These are phyloP conservation scores for Erodium chrysanthum DNA, from an alignment of 441 rosid genomes.

Conservation along the genomic window DNA sequence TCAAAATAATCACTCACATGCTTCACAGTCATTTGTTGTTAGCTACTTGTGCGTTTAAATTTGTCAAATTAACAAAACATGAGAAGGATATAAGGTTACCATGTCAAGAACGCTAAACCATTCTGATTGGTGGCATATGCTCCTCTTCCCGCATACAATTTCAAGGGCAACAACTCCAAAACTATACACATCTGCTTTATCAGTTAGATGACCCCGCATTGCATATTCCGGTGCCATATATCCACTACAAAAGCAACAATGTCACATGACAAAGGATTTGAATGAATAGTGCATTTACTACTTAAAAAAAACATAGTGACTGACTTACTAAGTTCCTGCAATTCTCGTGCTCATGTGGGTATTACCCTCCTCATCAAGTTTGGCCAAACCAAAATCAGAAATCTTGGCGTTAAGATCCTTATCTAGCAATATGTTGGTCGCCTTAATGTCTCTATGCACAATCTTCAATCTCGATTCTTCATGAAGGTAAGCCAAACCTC, in stretches of 20 bases:
- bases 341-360: conserved; percentile 35
- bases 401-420: conserved; percentile 53
- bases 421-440: conserved; percentile 72
- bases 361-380: conserved; percentile 69
- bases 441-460: conserved; percentile 33
- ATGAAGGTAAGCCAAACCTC: conserved; percentile 63
- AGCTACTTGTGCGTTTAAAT: too few relatives aligned
- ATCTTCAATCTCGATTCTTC: conserved; percentile 53
- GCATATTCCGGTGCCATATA: not conserved
- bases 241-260: not conserved
- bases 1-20: not conserved
- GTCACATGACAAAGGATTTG: not conserved
- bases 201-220: not conserved
- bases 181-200: not conserved
- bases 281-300: not conserved
- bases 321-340: conserved; percentile 54
- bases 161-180: not conserved
- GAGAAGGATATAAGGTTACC: not conserved
- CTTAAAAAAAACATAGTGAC: too few relatives aligned
- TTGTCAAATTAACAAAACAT: not conserved
- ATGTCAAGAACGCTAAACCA: not conserved
- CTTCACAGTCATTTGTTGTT: not conserved
- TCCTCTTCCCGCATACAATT: not conserved
- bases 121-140: not conserved
- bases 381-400: conserved; percentile 74